phyloP scores from a whole-genome alignment of 140 eudicot genomes.

The Cichorium intybus region DNA sequence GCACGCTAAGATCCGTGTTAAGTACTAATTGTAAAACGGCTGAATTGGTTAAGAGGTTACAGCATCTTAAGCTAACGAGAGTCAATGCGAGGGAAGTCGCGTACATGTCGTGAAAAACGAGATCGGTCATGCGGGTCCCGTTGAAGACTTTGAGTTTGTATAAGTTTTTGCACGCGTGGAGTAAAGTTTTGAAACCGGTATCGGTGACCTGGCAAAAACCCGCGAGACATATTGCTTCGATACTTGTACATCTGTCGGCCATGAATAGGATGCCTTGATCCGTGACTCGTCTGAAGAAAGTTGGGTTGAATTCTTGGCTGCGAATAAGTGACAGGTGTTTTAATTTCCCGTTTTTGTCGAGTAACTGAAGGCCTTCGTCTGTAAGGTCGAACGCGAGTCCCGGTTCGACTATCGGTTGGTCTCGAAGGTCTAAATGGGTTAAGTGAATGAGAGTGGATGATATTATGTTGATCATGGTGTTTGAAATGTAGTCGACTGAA shows the following conservation, averaged over 20 bases:
- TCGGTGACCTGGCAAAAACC: slow-evolving; percentile 97
- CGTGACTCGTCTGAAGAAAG: slow-evolving; percentile 78
- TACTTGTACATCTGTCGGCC: slow-evolving; percentile 78
- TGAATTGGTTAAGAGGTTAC: slow-evolving; percentile 76
- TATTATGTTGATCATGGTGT: slow-evolving; percentile 74
- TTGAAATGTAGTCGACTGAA: slow-evolving; percentile 90
- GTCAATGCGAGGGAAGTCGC: slow-evolving; percentile 83
- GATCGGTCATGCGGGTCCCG: slow-evolving; percentile 90
- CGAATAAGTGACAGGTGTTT: slow-evolving; percentile 80
- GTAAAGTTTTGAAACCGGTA: slow-evolving; percentile 82
- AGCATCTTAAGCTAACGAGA: slow-evolving; percentile 81
- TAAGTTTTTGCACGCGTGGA: slow-evolving; percentile 76
- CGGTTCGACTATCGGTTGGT: slow-evolving; percentile 89
- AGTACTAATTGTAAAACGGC: slow-evolving; percentile 58
- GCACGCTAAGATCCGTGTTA: slow-evolving; percentile 54
- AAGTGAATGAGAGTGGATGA: slow-evolving; percentile 61
- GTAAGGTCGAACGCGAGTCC: slow-evolving; percentile 79
- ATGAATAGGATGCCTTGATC: slow-evolving; percentile 90
- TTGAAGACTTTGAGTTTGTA: slow-evolving; percentile 65
- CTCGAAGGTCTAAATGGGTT: slow-evolving; percentile 90
- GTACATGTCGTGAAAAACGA: slow-evolving; percentile 82
- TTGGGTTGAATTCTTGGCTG: slow-evolving; percentile 78
- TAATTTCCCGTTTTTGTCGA: slow-evolving; percentile 72
- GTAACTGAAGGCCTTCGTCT: slow-evolving; percentile 71
- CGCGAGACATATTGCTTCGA: slow-evolving; percentile 92